A percentile compares a stretch with the other conserved stretches of the same genome.
Evolutionary conservation across 805 yeast species (phyloP).

Genomic region (Candida hispaniensis): DNA sequence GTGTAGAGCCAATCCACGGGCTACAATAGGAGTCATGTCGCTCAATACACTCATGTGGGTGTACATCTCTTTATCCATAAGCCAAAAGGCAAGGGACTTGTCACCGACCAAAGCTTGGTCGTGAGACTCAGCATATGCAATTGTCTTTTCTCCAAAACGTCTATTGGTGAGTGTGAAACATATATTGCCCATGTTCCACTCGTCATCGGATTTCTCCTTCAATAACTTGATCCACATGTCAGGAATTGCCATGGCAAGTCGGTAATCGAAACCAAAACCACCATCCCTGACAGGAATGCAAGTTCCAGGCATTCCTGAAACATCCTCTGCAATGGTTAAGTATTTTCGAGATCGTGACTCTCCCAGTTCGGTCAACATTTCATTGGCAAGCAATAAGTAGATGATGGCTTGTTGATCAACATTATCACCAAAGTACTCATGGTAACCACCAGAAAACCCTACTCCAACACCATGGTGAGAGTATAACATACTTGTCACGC

Average conservation of each 20-base stretch:
- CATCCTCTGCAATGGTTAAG: conserved; percentile 89
- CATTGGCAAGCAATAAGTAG: conserved; percentile 86
- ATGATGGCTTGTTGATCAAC: conserved; percentile 83
- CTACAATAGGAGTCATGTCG: conserved; percentile 65
- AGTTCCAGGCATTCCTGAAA: conserved; percentile 92
- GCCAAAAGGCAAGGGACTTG: conserved; percentile 92
- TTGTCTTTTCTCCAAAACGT: conserved; percentile 78
- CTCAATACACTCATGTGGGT: conserved; percentile 80
- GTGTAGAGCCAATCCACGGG: conserved; percentile 84
- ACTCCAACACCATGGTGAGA: conserved; percentile 86
- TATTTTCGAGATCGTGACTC: conserved; percentile 31
- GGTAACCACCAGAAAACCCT: conserved; percentile 81
- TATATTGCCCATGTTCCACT: conserved; percentile 81
- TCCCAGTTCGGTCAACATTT: conserved; percentile 45
- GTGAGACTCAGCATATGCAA: conserved; percentile 88
- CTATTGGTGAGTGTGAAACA: conserved; percentile 77
- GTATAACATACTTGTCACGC: conserved; percentile 90
- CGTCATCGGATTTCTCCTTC: conserved; percentile 74
- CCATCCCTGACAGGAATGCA: conserved; percentile 66
- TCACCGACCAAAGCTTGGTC: conserved; percentile 98
- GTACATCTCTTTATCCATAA: conserved; percentile 97
- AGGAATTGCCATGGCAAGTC: conserved; percentile 94
- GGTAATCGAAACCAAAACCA: conserved; percentile 88
- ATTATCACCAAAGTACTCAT: conserved; percentile 71
- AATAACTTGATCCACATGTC: conserved; percentile 97